These are phyloP conservation scores for Fusarium nelsonii DNA, from an alignment of 2,329 filamentous ascomycete genomes.

Conservation along the genomic window DNA sequence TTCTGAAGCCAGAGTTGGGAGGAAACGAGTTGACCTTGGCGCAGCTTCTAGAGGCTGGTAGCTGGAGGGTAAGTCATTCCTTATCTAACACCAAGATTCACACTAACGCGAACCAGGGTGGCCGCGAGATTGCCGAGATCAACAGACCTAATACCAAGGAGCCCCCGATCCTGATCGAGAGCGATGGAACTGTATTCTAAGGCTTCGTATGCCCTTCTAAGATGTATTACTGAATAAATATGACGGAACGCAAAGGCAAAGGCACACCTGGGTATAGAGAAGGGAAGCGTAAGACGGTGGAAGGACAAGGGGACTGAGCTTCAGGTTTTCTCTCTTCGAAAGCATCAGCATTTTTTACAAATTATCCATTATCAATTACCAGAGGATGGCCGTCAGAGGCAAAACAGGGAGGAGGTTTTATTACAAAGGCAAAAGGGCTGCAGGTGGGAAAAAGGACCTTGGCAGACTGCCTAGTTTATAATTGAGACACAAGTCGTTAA, in stretches of 20 bases:
- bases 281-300: conserved; percentile 19
- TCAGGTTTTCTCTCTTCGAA: conserved; percentile 31
- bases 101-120: conserved; percentile 69
- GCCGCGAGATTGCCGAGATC: conserved; percentile 94
- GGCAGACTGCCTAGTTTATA: conserved; percentile 42
- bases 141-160: conserved; percentile 96
- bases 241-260: conserved; percentile 37
- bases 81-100: not conserved
- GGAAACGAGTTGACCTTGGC: conserved; percentile 81
- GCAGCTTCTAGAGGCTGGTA: conserved; percentile 94
- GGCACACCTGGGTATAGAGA: conserved; percentile 31
- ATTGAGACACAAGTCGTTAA: conserved; percentile 41
- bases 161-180: conserved; percentile 94
- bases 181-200: conserved; percentile 95
- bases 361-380: conserved; percentile 39
- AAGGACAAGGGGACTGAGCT: conserved; percentile 19
- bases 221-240: conserved; percentile 42
- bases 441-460: conserved; percentile 36
- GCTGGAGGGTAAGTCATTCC: conserved; percentile 84
- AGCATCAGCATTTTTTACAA: conserved; percentile 40
- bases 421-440: conserved; percentile 32
- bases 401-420: conserved; percentile 6
- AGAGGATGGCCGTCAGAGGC: conserved; percentile 17
- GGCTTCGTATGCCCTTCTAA: conserved; percentile 23
- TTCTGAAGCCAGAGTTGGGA: conserved; percentile 66